Percentiles rank a stretch among this genome's conserved stretches.
phyloP scores from a whole-genome alignment of 352 stramenopile species.

The Phytophthora crassamura region DNA sequence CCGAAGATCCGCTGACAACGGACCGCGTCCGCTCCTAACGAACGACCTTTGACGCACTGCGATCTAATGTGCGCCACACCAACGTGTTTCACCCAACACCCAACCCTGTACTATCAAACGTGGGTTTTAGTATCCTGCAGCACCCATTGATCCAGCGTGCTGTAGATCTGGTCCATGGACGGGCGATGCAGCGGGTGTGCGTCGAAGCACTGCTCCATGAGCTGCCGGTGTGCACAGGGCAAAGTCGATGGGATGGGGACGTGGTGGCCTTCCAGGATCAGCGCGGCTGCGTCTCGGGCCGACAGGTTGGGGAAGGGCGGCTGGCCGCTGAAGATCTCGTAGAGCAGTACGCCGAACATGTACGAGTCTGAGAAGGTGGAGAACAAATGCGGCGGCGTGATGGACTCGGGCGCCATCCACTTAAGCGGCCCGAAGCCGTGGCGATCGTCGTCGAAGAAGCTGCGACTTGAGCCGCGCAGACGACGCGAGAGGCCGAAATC shows the following conservation, averaged over 20 bases:
- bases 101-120: not conserved
- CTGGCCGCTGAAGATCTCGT: constrained; percentile 74
- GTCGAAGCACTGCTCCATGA: constrained; percentile 75
- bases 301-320: constrained; percentile 64
- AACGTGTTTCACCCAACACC: not conserved
- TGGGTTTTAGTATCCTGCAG: constrained; percentile 50
- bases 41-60: constrained; percentile 11
- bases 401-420: constrained; percentile 78
- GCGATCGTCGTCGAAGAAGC: constrained; percentile 58
- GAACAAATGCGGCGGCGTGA: constrained; percentile 71
- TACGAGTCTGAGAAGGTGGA: constrained; percentile 77
- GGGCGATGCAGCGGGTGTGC: constrained; percentile 57
- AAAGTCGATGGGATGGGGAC: constrained; percentile 59
- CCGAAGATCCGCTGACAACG: constrained; percentile 6
- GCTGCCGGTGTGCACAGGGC: constrained; percentile 44
- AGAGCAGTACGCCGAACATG: constrained; percentile 81
- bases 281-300: constrained; percentile 57
- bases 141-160: constrained; percentile 65
- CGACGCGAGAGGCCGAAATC: constrained; percentile 74
- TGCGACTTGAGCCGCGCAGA: constrained; percentile 18
- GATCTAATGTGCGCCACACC: constrained; percentile 38
- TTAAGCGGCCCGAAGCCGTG: constrained; percentile 76
- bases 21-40: constrained; percentile 18
- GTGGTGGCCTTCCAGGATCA: constrained; percentile 72
- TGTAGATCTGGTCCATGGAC: constrained; percentile 76